Evolutionary conservation across 495 filamentous ascomycete species (phyloP).

Genomic region (Hyaloscypha bicolor): DNA sequence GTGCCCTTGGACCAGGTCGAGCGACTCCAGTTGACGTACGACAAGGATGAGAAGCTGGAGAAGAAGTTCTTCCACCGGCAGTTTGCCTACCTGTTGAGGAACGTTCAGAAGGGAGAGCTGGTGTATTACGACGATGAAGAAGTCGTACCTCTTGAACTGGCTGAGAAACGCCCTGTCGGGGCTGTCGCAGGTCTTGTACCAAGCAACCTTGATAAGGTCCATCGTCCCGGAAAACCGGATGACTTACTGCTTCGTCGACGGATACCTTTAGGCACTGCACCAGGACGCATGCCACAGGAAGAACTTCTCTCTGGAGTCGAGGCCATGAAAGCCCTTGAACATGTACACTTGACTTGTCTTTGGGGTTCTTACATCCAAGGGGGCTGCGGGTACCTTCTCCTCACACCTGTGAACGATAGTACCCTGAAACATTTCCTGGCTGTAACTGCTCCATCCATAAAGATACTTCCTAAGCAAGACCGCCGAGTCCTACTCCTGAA

Average conservation of each 20-base stretch:
- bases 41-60: conserved; percentile 63
- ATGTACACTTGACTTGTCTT: conserved; percentile 79
- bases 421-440: conserved; percentile 79
- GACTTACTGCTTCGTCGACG: conserved; percentile 70
- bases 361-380: conserved; percentile 80
- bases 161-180: conserved; percentile 58
- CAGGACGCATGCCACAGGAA: conserved; percentile 59
- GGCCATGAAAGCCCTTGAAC: conserved; percentile 62
- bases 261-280: conserved; percentile 61
- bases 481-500: conserved; percentile 70
- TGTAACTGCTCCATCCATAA: conserved; percentile 65
- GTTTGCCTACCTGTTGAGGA: conserved; percentile 76
- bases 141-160: conserved; percentile 72
- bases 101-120: conserved; percentile 70
- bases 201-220: conserved; percentile 68
- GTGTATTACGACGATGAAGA: conserved; percentile 76
- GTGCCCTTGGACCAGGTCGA: conserved; percentile 71
- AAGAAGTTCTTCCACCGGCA: conserved; percentile 79
- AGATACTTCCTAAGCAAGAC: conserved; percentile 70
- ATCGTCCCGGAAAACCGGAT: conserved; percentile 59
- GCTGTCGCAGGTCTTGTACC: conserved; percentile 48
- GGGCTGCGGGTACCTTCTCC: conserved; percentile 72
- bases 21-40: conserved; percentile 63
- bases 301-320: conserved; percentile 73
- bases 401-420: conserved; percentile 72